phyloP scores from a whole-genome alignment of 495 filamentous ascomycete genomes.

The Lindgomyces ingoldianus region DNA sequence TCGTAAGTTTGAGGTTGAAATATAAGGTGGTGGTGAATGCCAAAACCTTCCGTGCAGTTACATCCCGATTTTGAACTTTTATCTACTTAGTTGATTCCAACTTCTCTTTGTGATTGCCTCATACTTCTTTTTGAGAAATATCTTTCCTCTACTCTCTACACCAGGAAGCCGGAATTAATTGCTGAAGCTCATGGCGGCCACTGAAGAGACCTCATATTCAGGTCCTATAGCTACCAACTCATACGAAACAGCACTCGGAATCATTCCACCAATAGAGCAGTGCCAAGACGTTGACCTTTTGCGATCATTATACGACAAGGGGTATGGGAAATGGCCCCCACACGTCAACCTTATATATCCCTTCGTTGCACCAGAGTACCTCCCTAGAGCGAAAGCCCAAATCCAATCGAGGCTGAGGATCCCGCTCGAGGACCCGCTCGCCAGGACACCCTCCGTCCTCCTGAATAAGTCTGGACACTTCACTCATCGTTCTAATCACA shows the following conservation, averaged over 20 bases:
- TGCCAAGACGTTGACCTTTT: conserved; percentile 51
- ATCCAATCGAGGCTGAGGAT: conserved; percentile 28
- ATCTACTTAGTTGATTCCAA: not conserved
- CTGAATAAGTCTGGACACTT: conserved; percentile 49
- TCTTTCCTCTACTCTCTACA: not conserved
- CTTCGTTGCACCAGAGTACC: conserved; percentile 50
- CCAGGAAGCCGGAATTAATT: too few species aligned
- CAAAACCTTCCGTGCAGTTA: not conserved
- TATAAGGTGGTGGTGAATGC: not conserved
- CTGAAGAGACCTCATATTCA: not conserved
- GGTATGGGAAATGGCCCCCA: conserved; percentile 59
- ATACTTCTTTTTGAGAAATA: not conserved
- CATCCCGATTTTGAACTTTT: not conserved
- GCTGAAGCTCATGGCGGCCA: conserved; percentile 21
- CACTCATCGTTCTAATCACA: conserved; percentile 47
- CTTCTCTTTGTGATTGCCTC: not conserved
- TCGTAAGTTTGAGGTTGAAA: not conserved
- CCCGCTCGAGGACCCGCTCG: not conserved
- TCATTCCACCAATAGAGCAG: conserved; percentile 50
- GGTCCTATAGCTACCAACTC: conserved; percentile 33
- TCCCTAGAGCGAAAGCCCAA: conserved; percentile 39
- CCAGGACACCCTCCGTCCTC: conserved; percentile 33
- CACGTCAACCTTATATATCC: conserved; percentile 64
- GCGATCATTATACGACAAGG: conserved; percentile 57
- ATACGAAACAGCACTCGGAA: conserved; percentile 54